Evolutionary conservation across 2,329 filamentous ascomycete species (phyloP).

Genomic region (Sporothrix variecibatus): DNA sequence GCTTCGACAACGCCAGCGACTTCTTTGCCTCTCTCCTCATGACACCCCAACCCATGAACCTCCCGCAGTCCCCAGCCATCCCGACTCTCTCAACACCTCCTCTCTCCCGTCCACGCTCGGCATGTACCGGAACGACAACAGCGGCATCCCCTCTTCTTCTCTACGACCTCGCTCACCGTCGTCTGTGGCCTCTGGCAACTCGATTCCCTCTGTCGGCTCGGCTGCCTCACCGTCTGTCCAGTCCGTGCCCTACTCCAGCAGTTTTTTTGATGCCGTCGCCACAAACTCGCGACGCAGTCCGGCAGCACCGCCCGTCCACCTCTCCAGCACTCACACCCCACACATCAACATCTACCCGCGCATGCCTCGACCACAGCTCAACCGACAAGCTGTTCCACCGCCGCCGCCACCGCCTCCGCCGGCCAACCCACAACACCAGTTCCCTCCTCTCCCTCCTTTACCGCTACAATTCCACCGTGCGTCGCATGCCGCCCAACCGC

Average conservation of each 20-base stretch:
- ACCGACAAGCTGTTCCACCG: not conserved
- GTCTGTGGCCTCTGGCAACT: not conserved
- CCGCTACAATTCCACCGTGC: constrained; percentile 34
- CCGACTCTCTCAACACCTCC: not conserved
- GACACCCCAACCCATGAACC: constrained; percentile 19
- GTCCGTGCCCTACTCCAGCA: constrained; percentile 13
- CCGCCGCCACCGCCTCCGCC: not conserved
- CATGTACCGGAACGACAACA: constrained; percentile 2
- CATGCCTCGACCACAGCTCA: constrained; percentile 23
- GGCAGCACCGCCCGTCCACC: not conserved
- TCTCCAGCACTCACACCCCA: not conserved
- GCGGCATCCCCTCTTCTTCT: not conserved
- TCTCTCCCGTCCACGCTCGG: not conserved
- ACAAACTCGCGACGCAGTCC: constrained; percentile 13
- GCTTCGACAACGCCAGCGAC: constrained; percentile 5
- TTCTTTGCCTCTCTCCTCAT: constrained; percentile 16
- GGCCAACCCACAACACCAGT: constrained; percentile 4
- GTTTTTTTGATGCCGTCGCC: constrained; percentile 11
- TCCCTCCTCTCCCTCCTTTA: constrained; percentile 27
- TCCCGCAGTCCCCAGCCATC: not conserved
- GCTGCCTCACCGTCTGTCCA: not conserved
- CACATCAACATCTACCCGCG: constrained; percentile 26
- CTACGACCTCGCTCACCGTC: not conserved
- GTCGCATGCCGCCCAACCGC: constrained; percentile 36
- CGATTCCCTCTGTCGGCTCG: not conserved